Base-by-base conservation (phyloP, 139 green algal species). In the Yamagishiella unicocca region DNA sequence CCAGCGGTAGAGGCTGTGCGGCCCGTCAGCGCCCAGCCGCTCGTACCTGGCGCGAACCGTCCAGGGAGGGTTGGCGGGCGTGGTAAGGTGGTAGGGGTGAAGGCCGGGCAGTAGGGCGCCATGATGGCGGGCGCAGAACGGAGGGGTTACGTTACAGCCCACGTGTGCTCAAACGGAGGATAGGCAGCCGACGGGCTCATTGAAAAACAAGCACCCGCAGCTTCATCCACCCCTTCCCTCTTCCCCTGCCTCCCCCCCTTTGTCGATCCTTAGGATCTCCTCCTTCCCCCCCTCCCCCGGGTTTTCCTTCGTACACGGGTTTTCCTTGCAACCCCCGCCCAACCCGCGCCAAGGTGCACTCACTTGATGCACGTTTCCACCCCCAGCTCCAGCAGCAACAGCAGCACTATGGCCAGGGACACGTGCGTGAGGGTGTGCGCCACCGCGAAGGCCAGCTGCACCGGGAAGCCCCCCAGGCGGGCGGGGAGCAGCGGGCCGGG, bases 341-440 rank as follows among this genome's bases (percentile, higher is more conserved):
- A n/a, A n/a, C n/a, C n/a, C n/a, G n/a, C n/a, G n/a, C n/a, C n/a
- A 25, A 4, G 10, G 35, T 29, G 12, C 29, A 10, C 74, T 85
- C 75, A 97, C 91, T 83, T 90, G 61, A 97, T 95, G 85, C 94
- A 96, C 42, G 92, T 94, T 88, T 98, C 95, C 54, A 98, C 88
- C 0, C 94, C 96, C 83, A 98, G 89, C 91, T 98, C 96, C 87
- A 98, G 92, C 78, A 98, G 84, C 62, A 98, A 84, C 83, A 98
- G 88, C 71, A 97, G 90, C 67, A 87, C 53, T 27, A 98, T 73
- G 8, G 96, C 96, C 35, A 90, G 35, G 6, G 80, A 85, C n/a
- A 98, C 75, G 87, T 98, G 96, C 17, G 87, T 89, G 3, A 78
- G 68, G 6, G 85, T 66, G 90, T 98, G 96, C 40, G 91, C 79